Evolutionary conservation across 2,329 filamentous ascomycete species (phyloP).

Genomic region (Fusarium cicatricum): DNA sequence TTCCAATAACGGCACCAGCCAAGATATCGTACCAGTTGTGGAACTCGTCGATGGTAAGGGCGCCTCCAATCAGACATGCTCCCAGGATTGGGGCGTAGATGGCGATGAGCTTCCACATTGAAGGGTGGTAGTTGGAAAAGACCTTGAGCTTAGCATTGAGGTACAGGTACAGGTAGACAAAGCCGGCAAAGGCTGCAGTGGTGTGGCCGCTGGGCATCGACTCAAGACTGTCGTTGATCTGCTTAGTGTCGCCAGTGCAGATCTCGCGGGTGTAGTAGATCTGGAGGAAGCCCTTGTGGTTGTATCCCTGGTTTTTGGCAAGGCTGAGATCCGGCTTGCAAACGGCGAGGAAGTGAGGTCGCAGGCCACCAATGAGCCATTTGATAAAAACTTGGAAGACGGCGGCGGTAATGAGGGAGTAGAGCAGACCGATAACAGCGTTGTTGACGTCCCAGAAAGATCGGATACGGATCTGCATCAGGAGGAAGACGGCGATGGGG

Average conservation of each 20-base stretch:
- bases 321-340: slow-evolving; percentile 63
- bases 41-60: slow-evolving; percentile 75
- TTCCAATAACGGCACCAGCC: slow-evolving; percentile 71
- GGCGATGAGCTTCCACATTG: slow-evolving; percentile 76
- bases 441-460: slow-evolving; percentile 78
- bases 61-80: slow-evolving; percentile 72
- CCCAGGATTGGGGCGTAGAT: slow-evolving; percentile 73
- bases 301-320: slow-evolving; percentile 49
- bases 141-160: slow-evolving; percentile 83
- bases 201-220: slow-evolving; percentile 79
- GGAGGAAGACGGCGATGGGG: slow-evolving; percentile 70
- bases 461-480: slow-evolving; percentile 72
- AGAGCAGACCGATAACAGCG: slow-evolving; percentile 72
- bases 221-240: slow-evolving; percentile 75
- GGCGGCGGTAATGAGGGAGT: slow-evolving; percentile 74
- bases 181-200: slow-evolving; percentile 76
- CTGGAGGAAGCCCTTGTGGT: slow-evolving; percentile 59
- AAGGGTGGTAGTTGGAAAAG: slow-evolving; percentile 74
- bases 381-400: slow-evolving; percentile 82
- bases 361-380: slow-evolving; percentile 75
- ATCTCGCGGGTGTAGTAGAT: slow-evolving; percentile 76
- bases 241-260: slow-evolving; percentile 70
- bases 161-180: slow-evolving; percentile 75
- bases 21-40: slow-evolving; percentile 82
- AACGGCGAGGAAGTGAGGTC: slow-evolving; percentile 76